Base-by-base conservation (phyloP, 805 yeast species). In the Candida michaelii region DNA sequence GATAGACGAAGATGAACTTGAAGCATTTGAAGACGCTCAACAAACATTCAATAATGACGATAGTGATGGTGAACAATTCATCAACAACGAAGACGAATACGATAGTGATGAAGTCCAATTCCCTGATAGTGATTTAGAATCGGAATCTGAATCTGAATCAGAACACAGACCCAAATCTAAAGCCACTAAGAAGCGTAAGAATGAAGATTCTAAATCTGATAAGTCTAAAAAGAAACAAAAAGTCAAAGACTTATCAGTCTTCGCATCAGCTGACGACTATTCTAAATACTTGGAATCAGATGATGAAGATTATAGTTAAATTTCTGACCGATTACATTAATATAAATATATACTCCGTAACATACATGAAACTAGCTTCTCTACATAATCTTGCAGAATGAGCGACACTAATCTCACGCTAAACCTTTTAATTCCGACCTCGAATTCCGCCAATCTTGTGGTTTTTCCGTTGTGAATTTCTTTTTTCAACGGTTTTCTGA, bases 261-360 rank as follows among this genome's bases (percentile, higher is more conserved):
- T 89, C 68, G 97, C 96, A 1, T 82, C 89, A 35, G 95, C 82
- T 8, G 96, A 86, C 31, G 96, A 86, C 47, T 89, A 89, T 59
- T 83, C 91, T 19, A 73, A 86, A 57, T 83, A 82, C 52, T 65
- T 86, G 60, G 73, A 73, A 21, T 81, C 85, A 12, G 86, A 83
- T 21, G 85, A 79, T 39, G 86, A 81, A 37, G 76, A 66, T 34
- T 59, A 50, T 39, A 46, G 51, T 43, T 51, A 42, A 12, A 8
- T 21, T 21, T n/a, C n/a, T n/a, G n/a, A n/a, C 23, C 8, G 8
- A 6, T 21, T 6, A 21, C 23, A 8, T 21, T 6, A 5, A 6
- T 21, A 21, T 21, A 6, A 21, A 21, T 21, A 21, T 21, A 21
- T 21, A n/a, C n/a, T n/a, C n/a, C n/a, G n/a, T n/a, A n/a, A n/a